Conservation (phyloP, 805 yeast species). For the Kazachstania kunashirensis region DNA sequence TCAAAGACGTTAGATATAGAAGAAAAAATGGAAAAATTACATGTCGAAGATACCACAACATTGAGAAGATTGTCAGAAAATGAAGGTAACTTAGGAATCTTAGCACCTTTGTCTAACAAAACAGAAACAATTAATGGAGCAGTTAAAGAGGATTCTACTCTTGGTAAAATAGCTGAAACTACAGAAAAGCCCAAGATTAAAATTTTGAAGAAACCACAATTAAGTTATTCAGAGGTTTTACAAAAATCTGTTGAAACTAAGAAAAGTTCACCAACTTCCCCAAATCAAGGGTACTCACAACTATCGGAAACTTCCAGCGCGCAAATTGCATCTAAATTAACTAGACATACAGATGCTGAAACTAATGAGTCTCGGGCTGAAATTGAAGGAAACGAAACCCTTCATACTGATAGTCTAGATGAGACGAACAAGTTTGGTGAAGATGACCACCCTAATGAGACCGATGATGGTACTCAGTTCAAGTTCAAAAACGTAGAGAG, state of each 20-base stretch:
- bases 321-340: slow-evolving; percentile 5
- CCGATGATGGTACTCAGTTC: too few species aligned
- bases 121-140: neutral
- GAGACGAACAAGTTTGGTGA: too few species aligned
- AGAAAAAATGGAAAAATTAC: slow-evolving; percentile 33
- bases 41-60: slow-evolving; percentile 37
- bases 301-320: neutral
- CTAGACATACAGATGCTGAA: slow-evolving; percentile 3
- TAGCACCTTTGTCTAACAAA: neutral
- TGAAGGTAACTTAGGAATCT: slow-evolving; percentile 1
- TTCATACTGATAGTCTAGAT: too few species aligned
- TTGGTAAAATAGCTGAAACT: too few species aligned
- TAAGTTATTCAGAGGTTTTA: slow-evolving; percentile 23
- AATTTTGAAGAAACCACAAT: slow-evolving; percentile 14
- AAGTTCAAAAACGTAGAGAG: too few species aligned
- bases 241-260: slow-evolving; percentile 20
- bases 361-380: too few species aligned
- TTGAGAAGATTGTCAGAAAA: slow-evolving; percentile 18
- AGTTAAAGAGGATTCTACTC: neutral
- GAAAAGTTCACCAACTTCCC: slow-evolving; percentile 5
- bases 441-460: too few species aligned
- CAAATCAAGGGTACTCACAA: neutral
- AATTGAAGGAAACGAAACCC: too few species aligned
- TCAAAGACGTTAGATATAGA: slow-evolving; percentile 58
- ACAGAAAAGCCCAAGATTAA: slow-evolving; percentile 11